Evolutionary conservation across 345 rosid species (phyloP).

Genomic region (Xanthoceras sorbifolium): DNA sequence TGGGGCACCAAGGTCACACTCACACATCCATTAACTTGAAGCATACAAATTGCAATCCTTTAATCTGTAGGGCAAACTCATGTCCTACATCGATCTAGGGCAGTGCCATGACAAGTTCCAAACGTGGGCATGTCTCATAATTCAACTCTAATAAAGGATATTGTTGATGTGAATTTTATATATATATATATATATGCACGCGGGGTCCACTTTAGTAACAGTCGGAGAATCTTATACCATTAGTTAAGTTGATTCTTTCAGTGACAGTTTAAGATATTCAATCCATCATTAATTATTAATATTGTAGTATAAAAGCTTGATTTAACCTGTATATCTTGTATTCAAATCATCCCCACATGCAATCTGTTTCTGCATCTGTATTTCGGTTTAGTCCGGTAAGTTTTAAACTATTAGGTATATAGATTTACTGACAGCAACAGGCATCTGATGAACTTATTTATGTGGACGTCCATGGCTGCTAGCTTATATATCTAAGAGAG

Average conservation of each 20-base stretch:
- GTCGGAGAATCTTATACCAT: too few relatives aligned
- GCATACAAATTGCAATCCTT: background rate
- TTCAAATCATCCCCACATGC: too few relatives aligned
- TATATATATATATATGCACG: background rate
- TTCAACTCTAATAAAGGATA: slow-evolving; percentile 10
- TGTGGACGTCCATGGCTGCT: slow-evolving; percentile 4
- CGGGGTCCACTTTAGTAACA: too few relatives aligned
- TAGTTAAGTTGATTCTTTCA: too few relatives aligned
- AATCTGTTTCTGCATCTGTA: too few relatives aligned
- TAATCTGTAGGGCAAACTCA: slow-evolving; percentile 1
- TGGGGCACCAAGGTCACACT: background rate
- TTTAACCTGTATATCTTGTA: too few relatives aligned
- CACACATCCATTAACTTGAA: background rate
- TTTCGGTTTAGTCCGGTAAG: too few relatives aligned
- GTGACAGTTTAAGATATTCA: too few relatives aligned
- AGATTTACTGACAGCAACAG: too few relatives aligned
- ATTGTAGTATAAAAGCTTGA: too few relatives aligned
- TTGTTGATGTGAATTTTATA: slow-evolving; percentile 9
- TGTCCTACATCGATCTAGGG: background rate
- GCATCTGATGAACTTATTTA: background rate
- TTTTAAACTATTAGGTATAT: too few relatives aligned
- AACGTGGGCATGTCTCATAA: slow-evolving; percentile 14
- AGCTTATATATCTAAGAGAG: background rate
- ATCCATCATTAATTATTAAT: too few relatives aligned
- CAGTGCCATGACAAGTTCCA: background rate